Base-by-base conservation (phyloP, 169 alveolate genomes). In the Theileria equi region DNA sequence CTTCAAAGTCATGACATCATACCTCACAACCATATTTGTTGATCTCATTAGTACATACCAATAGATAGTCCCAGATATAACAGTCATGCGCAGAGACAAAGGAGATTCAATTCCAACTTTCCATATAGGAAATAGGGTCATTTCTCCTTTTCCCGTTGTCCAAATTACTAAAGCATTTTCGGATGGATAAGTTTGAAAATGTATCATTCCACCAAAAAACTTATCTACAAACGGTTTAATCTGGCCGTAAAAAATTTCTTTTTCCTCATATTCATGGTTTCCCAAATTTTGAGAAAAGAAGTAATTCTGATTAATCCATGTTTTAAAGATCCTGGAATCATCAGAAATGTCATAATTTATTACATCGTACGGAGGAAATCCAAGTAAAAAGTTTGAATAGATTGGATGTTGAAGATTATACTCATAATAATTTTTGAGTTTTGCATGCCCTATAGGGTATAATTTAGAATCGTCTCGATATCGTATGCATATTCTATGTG, bases 121-220 rank as follows among this genome's bases (percentile, higher is more conserved):
- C 50, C 16, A n/a, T 25, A 62, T 28, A 13, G 83, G 83, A 25
- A 31, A 59, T 17, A 58, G 32, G 10, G 21, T 16, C 26, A 61
- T 65, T 10, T 72, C 83, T 4, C 63, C 69, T 29, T 72, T 61
- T 4, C 38, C 2, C 36, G 66, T 35, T 40, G 40, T 11, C 77
- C 83, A 59, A 23, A 72, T 17, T n/a, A 50, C 50, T 5, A 72
- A 35, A 1, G 1, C 5, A 28, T 62, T 31, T 16, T 2, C 1
- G 11, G n/a, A n/a, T 13, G 31, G 36, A 53, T 36, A 61, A 40
- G 23, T 31, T 17, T 62, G 25, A 47, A 50, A 60, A 11, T 72
- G 83, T 10, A 72, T 19, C 31, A 58, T 31, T 13, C 13, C 13
- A 3, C 25, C 19, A 8, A 43, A 55, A 21, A 25, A 55, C 23